Percentiles rank a stretch among this genome's conserved stretches.
These are phyloP conservation scores for Ophiostoma sp. DNA, from an alignment of 2,329 filamentous ascomycete genomes.

Conservation along the genomic window DNA sequence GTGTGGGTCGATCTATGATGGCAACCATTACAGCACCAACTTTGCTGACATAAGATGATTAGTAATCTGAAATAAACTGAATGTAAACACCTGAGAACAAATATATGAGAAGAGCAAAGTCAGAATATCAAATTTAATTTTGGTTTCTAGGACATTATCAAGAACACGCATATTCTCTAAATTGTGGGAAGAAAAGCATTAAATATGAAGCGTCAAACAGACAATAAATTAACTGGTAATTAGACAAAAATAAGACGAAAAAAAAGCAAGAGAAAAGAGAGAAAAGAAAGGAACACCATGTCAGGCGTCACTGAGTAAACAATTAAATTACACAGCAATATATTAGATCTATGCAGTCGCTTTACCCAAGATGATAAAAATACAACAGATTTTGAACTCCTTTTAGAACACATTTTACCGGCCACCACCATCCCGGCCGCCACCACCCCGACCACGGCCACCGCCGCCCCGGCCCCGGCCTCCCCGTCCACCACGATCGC, in stretches of 20 bases:
- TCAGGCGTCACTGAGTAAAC: not conserved
- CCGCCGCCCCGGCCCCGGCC: constrained; percentile 6
- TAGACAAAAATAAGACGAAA: not conserved
- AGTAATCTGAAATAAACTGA: too few species aligned
- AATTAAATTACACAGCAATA: not conserved
- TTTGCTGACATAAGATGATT: too few species aligned
- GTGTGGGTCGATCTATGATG: not conserved
- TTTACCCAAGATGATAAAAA: constrained; percentile 1
- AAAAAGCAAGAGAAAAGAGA: not conserved
- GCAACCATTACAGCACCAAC: not conserved
- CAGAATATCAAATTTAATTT: too few species aligned
- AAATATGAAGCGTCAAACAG: too few species aligned
- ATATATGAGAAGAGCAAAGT: too few species aligned
- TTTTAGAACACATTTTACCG: not conserved
- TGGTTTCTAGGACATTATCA: too few species aligned
- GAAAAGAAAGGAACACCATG: not conserved
- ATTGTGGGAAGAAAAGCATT: too few species aligned
- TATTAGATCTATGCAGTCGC: constrained; percentile 4
- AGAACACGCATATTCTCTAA: too few species aligned
- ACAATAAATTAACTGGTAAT: too few species aligned
- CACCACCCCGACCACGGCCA: not conserved
- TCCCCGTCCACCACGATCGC: constrained; percentile 17
- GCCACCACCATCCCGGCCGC: not conserved
- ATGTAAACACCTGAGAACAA: too few species aligned
- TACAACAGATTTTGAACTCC: not conserved